Evolutionary conservation across 371 early-diverging fungal species (phyloP), one percentile per base, ranked within the genome.

Genomic region (Nematocida homosporus): DNA sequence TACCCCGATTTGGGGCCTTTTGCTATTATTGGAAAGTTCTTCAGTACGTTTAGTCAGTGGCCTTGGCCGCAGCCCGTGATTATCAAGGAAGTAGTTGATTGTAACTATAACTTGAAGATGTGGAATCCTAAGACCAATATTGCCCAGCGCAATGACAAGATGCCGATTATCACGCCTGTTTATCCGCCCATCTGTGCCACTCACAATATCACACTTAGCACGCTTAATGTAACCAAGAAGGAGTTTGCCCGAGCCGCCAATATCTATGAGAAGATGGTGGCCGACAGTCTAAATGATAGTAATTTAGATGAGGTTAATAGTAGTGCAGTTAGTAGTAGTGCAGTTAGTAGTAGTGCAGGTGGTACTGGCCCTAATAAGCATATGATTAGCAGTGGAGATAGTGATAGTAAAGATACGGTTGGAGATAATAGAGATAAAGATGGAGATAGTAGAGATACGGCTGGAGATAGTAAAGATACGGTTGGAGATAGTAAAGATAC

Each of bases 101-200:
- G 92, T 1, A 90, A 93, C 0, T 86, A 93, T 23, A 88, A 89
- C 47, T 88, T 94, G 6, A 88, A 92, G 61, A 92, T 95, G 1
- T 99, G 99, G 98, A 96, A 99, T 82, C 96, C 97, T 53, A 87
- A 88, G 86, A 72, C 91, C 0, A 90, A 94, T 85, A 88, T 90
- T 0, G 84, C 88, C 5, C 97, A 99, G 80, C 86, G 86, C 65
- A 87, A 86, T 18, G 98, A 99, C 82, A 87, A 89, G 35, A 97
- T 99, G 97, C 98, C 98, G 0, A 91, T 99, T 56, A 97, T 99
- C 75, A 99, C 99, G 13, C 99, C 99, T 4, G 95, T 95, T 0
- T 97, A 97, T 81, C 98, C 99, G 20, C 92, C 93, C 25, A 97
- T 97, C 93, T 96, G 97, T 82, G 88, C 97, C 1, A 99, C 99